Evolutionary conservation across 805 yeast genomes (phyloP).

Genomic region (Saturnispora sekii): DNA sequence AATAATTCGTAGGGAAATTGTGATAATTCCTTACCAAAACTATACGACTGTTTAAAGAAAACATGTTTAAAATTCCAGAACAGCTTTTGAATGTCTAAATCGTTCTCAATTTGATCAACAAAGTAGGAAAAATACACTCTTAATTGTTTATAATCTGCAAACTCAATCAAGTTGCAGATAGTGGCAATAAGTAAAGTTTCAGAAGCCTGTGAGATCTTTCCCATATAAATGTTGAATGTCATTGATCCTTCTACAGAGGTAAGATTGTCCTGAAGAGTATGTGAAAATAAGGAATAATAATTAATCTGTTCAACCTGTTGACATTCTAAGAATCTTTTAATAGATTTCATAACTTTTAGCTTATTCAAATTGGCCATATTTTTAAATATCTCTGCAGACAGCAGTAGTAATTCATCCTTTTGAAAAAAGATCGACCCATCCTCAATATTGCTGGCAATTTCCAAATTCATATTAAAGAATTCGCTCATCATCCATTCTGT

Average conservation of each 20-base stretch:
- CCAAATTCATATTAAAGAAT: slow-evolving; percentile 23
- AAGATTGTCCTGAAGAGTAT: slow-evolving; percentile 29
- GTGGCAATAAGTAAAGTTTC: slow-evolving; percentile 27
- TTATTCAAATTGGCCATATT: neutral
- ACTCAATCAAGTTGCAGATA: slow-evolving; percentile 34
- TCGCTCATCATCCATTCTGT: slow-evolving; percentile 28
- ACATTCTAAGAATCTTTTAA: slow-evolving; percentile 19
- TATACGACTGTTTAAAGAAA: slow-evolving; percentile 36
- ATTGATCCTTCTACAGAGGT: slow-evolving; percentile 30
- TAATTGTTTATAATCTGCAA: slow-evolving; percentile 26
- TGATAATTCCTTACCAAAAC: slow-evolving; percentile 22
- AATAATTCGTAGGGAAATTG: slow-evolving; percentile 35
- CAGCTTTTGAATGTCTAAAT: slow-evolving; percentile 15
- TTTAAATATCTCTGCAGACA: slow-evolving; percentile 3
- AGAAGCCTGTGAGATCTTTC: slow-evolving; percentile 25
- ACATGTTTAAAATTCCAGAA: slow-evolving; percentile 27
- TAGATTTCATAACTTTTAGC: slow-evolving; percentile 9
- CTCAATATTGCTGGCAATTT: slow-evolving; percentile 5
- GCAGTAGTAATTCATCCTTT: neutral
- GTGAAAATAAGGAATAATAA: slow-evolving; percentile 26
- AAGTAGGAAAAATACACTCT: slow-evolving; percentile 24
- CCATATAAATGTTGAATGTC: slow-evolving; percentile 30
- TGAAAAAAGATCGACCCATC: neutral
- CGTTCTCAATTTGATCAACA: slow-evolving; percentile 18
- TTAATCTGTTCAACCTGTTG: slow-evolving; percentile 14